Conservation (phyloP, 2,329 filamentous ascomycete genomes). For the Metarhizium rileyi region DNA sequence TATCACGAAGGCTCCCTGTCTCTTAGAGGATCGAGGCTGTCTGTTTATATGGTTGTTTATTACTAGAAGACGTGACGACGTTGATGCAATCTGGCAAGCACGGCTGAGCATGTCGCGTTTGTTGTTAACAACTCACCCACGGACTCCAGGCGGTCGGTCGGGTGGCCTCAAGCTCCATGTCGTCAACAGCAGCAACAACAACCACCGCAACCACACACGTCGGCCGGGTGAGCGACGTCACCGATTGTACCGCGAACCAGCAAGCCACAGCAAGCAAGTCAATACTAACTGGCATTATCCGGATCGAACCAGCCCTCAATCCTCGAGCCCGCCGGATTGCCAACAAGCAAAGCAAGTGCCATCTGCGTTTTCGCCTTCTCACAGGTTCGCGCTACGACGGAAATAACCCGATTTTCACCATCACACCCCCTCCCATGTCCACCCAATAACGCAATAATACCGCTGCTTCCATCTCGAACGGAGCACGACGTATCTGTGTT, state of each 20-base stretch:
- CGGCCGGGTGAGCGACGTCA: too few relatives aligned
- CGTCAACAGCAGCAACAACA: too few relatives aligned
- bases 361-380: constrained; percentile 1
- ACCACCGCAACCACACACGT: too few relatives aligned
- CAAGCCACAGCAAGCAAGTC: too few relatives aligned
- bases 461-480: constrained; percentile 16
- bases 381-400: constrained; percentile 18
- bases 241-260: too few relatives aligned
- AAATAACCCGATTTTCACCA: constrained; percentile 24
- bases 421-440: constrained; percentile 16
- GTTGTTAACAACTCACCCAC: not conserved
- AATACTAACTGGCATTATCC: too few relatives aligned
- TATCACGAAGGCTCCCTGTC: not conserved
- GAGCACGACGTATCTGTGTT: not conserved
- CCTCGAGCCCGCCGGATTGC: constrained; percentile 6
- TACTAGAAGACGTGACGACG: not conserved
- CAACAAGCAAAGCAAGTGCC: constrained; percentile 3
- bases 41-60: not conserved
- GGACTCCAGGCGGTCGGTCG: not conserved
- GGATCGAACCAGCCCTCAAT: not conserved
- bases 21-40: not conserved
- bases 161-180: not conserved
- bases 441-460: constrained; percentile 15
- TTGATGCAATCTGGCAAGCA: not conserved
- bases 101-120: not conserved